phyloP scores from a whole-genome alignment of 768 basidiomycete species.

The Leccinum incarnatum region DNA sequence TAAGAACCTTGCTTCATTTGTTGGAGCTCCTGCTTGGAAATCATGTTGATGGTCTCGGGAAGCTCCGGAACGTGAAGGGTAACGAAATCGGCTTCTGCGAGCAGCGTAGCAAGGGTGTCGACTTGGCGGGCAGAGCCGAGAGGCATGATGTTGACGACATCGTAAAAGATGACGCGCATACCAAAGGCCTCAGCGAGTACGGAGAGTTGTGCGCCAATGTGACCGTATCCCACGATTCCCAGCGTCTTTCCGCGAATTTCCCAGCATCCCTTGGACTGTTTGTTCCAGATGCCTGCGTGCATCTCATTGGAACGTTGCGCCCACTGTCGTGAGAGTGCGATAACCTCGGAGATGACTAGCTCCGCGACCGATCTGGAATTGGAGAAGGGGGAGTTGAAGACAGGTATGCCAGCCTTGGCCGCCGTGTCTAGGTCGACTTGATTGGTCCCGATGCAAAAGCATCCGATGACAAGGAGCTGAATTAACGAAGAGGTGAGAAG shows the following conservation, averaged over 20 bases:
- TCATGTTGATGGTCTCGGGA: slow-evolving; percentile 95
- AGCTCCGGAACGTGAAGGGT: slow-evolving; percentile 96
- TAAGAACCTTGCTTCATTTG: slow-evolving; percentile 95
- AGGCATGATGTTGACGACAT: slow-evolving; percentile 96
- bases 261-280: slow-evolving; percentile 98
- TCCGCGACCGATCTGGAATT: slow-evolving; percentile 99
- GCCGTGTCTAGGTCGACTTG: slow-evolving; percentile 91
- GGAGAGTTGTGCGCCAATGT: slow-evolving; percentile 96
- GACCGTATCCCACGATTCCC: slow-evolving; percentile 97
- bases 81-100: slow-evolving; percentile 85
- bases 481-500: neutral
- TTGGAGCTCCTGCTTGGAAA: slow-evolving; percentile 69
- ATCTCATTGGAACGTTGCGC: slow-evolving; percentile 87
- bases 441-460: slow-evolving; percentile 99
- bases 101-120: slow-evolving; percentile 70
- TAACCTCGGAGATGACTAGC: slow-evolving; percentile 91
- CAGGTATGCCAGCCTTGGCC: slow-evolving; percentile 85
- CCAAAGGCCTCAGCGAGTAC: slow-evolving; percentile 97
- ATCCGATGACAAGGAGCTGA: slow-evolving; percentile 93
- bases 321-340: slow-evolving; percentile 92
- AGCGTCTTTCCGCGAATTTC: slow-evolving; percentile 97
- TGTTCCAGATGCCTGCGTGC: slow-evolving; percentile 93
- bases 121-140: slow-evolving; percentile 91
- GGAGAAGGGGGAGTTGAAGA: slow-evolving; percentile 99
- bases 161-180: slow-evolving; percentile 93